Conservation (phyloP, 2,329 filamentous ascomycete species). For the Exutisphaerella laricina region DNA sequence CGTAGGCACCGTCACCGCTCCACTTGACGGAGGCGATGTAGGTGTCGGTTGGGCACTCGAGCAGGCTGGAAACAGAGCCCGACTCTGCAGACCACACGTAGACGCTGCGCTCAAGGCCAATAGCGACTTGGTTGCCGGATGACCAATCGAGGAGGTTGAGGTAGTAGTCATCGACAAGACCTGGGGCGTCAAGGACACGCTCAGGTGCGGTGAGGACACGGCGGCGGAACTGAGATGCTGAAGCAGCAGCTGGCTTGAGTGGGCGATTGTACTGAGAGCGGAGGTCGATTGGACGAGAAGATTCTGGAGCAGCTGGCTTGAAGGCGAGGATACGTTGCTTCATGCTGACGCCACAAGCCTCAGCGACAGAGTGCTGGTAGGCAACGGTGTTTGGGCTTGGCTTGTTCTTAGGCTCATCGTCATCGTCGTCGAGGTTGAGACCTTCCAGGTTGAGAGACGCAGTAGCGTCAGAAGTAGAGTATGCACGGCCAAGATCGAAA, state of each 20-base stretch:
- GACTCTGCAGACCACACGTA: constrained; percentile 98
- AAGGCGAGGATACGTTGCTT: constrained; percentile 96
- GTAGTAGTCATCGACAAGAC: constrained; percentile 97
- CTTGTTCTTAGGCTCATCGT: constrained; percentile 56
- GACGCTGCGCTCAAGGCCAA: constrained; percentile 92
- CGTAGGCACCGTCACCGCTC: constrained; percentile 95
- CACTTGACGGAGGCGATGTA: constrained; percentile 99
- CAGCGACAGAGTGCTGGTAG: constrained; percentile 85
- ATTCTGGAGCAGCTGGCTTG: constrained; percentile 97
- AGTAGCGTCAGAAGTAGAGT: constrained; percentile 51
- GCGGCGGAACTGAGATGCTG: constrained; percentile 79
- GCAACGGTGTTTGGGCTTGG: constrained; percentile 82
- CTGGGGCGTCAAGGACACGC: constrained; percentile 91
- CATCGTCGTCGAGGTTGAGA: constrained; percentile 67
- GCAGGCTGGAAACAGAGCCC: constrained; percentile 78
- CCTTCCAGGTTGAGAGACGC: constrained; percentile 69
- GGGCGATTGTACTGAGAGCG: constrained; percentile 97
- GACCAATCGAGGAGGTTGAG: constrained; percentile 99
- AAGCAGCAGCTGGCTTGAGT: constrained; percentile 67
- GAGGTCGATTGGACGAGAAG: constrained; percentile 95
- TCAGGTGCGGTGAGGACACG: constrained; percentile 93
- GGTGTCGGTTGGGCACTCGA: constrained; percentile 84
- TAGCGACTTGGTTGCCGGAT: constrained; percentile 94
- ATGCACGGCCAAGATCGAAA: constrained; percentile 57
- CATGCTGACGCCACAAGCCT: constrained; percentile 84